Percentiles rank a stretch among this genome's conserved stretches.
Conservation (phyloP, 2,329 filamentous ascomycete genomes). For the Macroventuria anomochaeta region DNA sequence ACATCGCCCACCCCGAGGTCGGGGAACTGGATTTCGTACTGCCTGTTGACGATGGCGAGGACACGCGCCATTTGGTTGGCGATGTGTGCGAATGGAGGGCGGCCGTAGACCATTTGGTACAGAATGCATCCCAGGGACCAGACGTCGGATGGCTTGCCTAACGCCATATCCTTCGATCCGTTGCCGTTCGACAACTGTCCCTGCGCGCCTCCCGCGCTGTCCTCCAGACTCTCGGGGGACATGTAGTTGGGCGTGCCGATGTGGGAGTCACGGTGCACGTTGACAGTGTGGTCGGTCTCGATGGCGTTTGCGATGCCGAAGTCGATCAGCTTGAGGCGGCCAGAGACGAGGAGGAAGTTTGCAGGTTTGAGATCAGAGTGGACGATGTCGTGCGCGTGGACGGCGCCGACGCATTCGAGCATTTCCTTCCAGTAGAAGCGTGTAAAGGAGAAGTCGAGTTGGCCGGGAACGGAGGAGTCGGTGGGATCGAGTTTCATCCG, state of each 20-base stretch:
- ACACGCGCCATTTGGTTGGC: slow-evolving; percentile 84
- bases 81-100: slow-evolving; percentile 93
- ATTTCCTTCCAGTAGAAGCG: slow-evolving; percentile 99
- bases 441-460: slow-evolving; percentile 87
- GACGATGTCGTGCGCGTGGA: slow-evolving; percentile 90
- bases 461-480: slow-evolving; percentile 58
- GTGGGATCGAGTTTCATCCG: slow-evolving; percentile 65
- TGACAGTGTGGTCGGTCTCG: slow-evolving; percentile 92
- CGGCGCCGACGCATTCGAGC: slow-evolving; percentile 90
- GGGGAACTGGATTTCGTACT: slow-evolving; percentile 75
- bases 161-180: slow-evolving; percentile 80
- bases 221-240: slow-evolving; percentile 92
- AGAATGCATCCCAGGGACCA: slow-evolving; percentile 97
- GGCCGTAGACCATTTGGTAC: slow-evolving; percentile 98
- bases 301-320: slow-evolving; percentile 99
- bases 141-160: slow-evolving; percentile 94
- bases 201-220: slow-evolving; percentile 71
- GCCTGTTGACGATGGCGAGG: slow-evolving; percentile 82
- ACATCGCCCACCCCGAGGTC: slow-evolving; percentile 70
- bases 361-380: slow-evolving; percentile 97
- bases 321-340: slow-evolving; percentile 92
- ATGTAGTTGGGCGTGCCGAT: slow-evolving; percentile 98
- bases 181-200: slow-evolving; percentile 48
- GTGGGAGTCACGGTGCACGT: slow-evolving; percentile 94
- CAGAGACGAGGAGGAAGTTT: slow-evolving; percentile 93